phyloP scores from a whole-genome alignment of 2,329 filamentous ascomycete genomes.

The Colletotrichum chlorophyti region DNA sequence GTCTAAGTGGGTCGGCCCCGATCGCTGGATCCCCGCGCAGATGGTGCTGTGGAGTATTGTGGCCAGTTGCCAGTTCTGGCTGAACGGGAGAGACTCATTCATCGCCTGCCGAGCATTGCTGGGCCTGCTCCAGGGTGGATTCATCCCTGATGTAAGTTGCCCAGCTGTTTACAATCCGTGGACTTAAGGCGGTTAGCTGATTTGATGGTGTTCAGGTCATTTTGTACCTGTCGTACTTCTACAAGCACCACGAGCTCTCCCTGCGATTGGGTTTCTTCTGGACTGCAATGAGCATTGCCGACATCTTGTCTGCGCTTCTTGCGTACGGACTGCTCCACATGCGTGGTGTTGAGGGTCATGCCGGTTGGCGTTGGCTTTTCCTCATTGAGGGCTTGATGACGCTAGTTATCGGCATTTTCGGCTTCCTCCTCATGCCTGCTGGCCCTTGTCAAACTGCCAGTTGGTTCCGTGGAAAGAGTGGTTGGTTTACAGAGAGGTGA shows the following conservation, averaged over 20 bases:
- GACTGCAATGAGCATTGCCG: constrained; percentile 47
- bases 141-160: constrained; percentile 45
- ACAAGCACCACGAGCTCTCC: constrained; percentile 47
- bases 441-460: constrained; percentile 57
- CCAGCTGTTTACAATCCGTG: accelerated
- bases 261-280: constrained; percentile 49
- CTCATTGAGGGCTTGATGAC: constrained; percentile 56
- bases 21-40: constrained; percentile 62
- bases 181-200: neutral
- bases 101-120: constrained; percentile 40
- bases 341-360: constrained; percentile 41
- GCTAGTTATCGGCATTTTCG: constrained; percentile 55
- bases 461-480: constrained; percentile 59
- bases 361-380: constrained; percentile 59
- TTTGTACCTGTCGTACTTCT: constrained; percentile 52
- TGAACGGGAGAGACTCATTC: constrained; percentile 39
- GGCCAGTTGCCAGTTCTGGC: constrained; percentile 49
- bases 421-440: constrained; percentile 62
- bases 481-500: constrained; percentile 64
- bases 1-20: constrained; percentile 54
- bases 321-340: constrained; percentile 49
- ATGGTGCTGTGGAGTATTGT: constrained; percentile 61
- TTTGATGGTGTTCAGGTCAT: constrained; percentile 35
- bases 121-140: constrained; percentile 45
- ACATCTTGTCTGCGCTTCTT: constrained; percentile 46